Evolutionary conservation across 148 eudicot genomes (phyloP).

Genomic region (Euryodendron excelsum): DNA sequence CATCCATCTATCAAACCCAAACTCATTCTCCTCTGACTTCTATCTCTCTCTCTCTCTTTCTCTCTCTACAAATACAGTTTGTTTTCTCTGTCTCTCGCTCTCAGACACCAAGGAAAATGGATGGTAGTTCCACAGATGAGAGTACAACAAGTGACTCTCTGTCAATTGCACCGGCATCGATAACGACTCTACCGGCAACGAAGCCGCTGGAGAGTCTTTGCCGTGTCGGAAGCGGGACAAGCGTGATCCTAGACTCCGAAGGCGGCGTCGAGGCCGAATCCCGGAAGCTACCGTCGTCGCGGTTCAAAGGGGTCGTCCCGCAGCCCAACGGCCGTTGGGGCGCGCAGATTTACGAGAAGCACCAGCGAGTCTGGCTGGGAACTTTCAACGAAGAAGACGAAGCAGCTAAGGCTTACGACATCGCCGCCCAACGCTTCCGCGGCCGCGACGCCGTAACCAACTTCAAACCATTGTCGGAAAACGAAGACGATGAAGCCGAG

Average conservation of each 20-base stretch:
- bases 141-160: slow-evolving; percentile 55
- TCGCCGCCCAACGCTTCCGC: slow-evolving; percentile 80
- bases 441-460: slow-evolving; percentile 92
- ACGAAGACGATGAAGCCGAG: slow-evolving; percentile 29
- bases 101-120: slow-evolving; percentile 37
- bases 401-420: slow-evolving; percentile 80
- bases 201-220: slow-evolving; percentile 29
- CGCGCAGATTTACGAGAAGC: slow-evolving; percentile 95
- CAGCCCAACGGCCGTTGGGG: slow-evolving; percentile 98
- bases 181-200: slow-evolving; percentile 15
- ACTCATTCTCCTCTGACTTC: neutral
- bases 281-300: slow-evolving; percentile 69
- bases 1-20: slow-evolving; percentile 8
- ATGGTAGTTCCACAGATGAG: slow-evolving; percentile 49
- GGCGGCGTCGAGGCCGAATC: slow-evolving; percentile 71
- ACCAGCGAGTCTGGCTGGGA: slow-evolving; percentile 91
- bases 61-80: neutral
- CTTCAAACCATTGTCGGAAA: slow-evolving; percentile 47
- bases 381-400: slow-evolving; percentile 83
- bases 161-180: slow-evolving; percentile 24
- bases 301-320: slow-evolving; percentile 89
- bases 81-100: neutral
- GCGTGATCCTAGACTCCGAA: slow-evolving; percentile 52
- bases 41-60: neutral
- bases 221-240: slow-evolving; percentile 60